These are phyloP conservation scores for Fusarium sp. DNA, from an alignment of 2,329 filamentous ascomycete species.

Conservation along the genomic window DNA sequence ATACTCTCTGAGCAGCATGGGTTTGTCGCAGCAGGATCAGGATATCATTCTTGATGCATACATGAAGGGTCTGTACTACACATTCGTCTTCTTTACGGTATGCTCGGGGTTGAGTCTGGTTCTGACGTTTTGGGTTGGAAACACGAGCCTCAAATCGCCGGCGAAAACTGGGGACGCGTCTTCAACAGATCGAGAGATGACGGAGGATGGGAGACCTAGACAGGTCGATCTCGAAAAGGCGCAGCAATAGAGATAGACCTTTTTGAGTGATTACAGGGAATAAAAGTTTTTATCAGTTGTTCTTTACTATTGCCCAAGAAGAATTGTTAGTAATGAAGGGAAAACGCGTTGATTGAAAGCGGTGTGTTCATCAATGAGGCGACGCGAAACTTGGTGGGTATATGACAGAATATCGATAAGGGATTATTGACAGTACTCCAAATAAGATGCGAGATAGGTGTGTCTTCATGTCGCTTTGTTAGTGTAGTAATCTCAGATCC, in stretches of 20 bases:
- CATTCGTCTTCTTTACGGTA: not conserved
- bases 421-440: rapidly evolving
- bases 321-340: not conserved
- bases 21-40: not conserved
- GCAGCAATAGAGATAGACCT: not conserved
- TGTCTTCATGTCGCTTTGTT: rapidly evolving
- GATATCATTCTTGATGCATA: not conserved
- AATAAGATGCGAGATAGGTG: rapidly evolving
- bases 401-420: rapidly evolving
- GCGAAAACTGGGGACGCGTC: not conserved
- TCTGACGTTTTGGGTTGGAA: not conserved
- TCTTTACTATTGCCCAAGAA: rapidly evolving
- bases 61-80: not conserved
- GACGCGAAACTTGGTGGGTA: not conserved
- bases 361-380: not conserved
- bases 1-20: not conserved
- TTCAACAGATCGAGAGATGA: not conserved
- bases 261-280: not conserved
- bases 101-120: not conserved
- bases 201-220: not conserved
- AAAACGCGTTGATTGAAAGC: too few species aligned
- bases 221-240: not conserved
- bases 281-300: not conserved
- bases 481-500: rapidly evolving
- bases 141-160: not conserved